Evolutionary conservation across 768 basidiomycete genomes (phyloP), one percentile per base, ranked within the genome.

Genomic region (Boletus huronensis): DNA sequence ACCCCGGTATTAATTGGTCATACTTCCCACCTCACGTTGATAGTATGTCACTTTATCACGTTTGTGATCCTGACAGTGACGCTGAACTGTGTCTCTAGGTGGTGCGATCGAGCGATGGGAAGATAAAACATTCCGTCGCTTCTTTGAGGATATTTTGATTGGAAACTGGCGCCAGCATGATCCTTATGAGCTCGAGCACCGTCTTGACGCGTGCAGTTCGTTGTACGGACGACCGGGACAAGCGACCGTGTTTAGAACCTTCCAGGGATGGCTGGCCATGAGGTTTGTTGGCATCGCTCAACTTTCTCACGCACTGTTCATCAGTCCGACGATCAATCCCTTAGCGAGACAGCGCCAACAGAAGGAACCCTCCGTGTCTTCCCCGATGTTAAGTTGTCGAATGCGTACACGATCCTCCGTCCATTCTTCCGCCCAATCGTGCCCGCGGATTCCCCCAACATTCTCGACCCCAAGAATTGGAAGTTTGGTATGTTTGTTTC

Each of bases 211-310:
- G 1, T 71, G 79, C 34, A 82, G 74, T 45, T 86, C 86, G 19
- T 61, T 90, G 53, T 88, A 89, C 68, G 77, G 82, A 38, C 74
- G 78, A 16, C 75, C 78, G 6, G 77, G 74, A 53, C 82, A 81
- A 68, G 75, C 79, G 23, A 80, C 68, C 52, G 74, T 82, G 7
- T 82, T 83, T 64, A 73, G 81, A 48, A 82, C 84, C 3, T 90
- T 85, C 74, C 88, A 90, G 61, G 88, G 87, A n/a, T 90, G 88
- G 88, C 67, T 87, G 14, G 77, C 86, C 2, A 74, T 87, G 75
- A 84, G 82, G 83, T 86, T 42, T 4, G 63, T 53, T 50, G 54
- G 17, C 49, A 57, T 17, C 57, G 17, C 14, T 26, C 28, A n/a
- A 35, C 23, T 31, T 38, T 7, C 13, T 48, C 6, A 9, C 2